Base-by-base conservation (phyloP, 441 rosid genomes). In the Eruca vesicaria region DNA sequence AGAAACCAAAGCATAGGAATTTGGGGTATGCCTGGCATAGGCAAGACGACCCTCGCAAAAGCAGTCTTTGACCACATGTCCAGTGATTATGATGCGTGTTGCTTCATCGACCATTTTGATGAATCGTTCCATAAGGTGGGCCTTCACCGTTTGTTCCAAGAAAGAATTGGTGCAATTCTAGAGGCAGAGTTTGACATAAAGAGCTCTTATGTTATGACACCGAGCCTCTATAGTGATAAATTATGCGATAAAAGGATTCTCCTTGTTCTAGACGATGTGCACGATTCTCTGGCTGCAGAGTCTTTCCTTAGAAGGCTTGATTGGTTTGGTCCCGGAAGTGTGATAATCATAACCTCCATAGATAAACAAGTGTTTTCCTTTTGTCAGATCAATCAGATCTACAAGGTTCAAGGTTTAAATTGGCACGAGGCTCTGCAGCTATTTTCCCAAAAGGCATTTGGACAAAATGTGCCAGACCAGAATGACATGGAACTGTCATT, bases 21-120 rank as follows among this genome's bases (percentile, higher is more conserved):
- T 6, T 81, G 84, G 76, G 86, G 84, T 3, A 82, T 84, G 73
- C 83, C 82, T 6, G 87, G 87, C 4, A 78, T 80, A 20, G 84
- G 80, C 15, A 77, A 77, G 74, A 74, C 50, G 8, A 43, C 50
- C 5, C 50, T 43, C 14, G 50, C 50, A 5, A 43, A 43, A 43
- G 50, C 50, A n/a, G 7, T 43, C 50, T 43, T 43, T 43, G 16
- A 43, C 16, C 50, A 1, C 3, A 43, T 41, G 48, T 41, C 33
- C 7, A 31, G 7, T 31, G 33, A 41, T n/a, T 38, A 11, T 12
- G 50, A 43, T 6, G 50, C 18, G 6, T 43, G 7, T 43, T 43
- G 50, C n/a, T 43, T 43, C 50, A 43, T 41, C 11, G 48, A 41
- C 12, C 3, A 41, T n/a, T 41, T 1, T 41, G 48, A 41, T 5